Conservation (phyloP, 2,329 filamentous ascomycete species). For the Herpotrichia juniperi region DNA sequence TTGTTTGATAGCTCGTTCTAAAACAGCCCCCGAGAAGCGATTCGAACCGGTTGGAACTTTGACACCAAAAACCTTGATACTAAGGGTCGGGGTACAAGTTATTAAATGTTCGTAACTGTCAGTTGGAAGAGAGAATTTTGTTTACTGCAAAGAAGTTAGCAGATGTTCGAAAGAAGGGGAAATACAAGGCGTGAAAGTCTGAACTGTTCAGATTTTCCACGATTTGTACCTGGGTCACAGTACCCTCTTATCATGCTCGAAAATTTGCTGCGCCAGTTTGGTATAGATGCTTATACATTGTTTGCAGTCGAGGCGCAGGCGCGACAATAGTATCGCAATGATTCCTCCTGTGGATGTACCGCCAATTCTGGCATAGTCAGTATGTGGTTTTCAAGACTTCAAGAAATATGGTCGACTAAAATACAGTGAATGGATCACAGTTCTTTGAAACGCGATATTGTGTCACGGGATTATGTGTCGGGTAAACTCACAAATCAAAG, state of each 20-base stretch:
- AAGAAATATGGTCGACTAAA: not conserved
- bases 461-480: not conserved
- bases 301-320: constrained; percentile 44
- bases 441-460: too few relatives aligned
- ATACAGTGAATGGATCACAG: too few relatives aligned
- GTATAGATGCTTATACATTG: constrained; percentile 46
- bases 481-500: constrained; percentile 40
- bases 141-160: too few relatives aligned
- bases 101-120: too few relatives aligned
- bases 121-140: too few relatives aligned
- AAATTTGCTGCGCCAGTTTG: constrained; percentile 44
- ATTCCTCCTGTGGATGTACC: constrained; percentile 49
- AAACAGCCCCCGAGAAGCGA: constrained; percentile 43
- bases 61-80: constrained; percentile 39
- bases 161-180: too few relatives aligned
- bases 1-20: constrained; percentile 45
- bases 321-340: constrained; percentile 48
- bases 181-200: too few relatives aligned
- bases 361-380: constrained; percentile 31
- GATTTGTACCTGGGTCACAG: too few relatives aligned
- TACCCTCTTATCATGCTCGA: constrained; percentile 47
- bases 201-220: too few relatives aligned
- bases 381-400: not conserved
- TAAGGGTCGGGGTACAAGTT: too few relatives aligned
- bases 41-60: constrained; percentile 44